Evolutionary conservation across 306 rosid genomes (phyloP).

Genomic region (Quercus agrifolia): DNA sequence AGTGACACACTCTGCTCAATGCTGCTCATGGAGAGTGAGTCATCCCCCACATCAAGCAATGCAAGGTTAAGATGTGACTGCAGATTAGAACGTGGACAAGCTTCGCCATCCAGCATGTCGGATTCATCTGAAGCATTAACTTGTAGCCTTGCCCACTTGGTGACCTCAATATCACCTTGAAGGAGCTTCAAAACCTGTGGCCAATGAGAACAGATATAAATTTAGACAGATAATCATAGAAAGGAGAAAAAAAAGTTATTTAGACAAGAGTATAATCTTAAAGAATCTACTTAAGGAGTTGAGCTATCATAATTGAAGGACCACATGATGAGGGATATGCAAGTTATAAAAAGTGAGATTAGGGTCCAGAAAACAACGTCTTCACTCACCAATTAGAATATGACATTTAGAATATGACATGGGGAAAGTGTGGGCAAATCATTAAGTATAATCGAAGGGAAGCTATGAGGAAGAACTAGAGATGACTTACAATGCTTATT

Average conservation of each 20-base stretch:
- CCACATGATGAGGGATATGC: constrained; percentile 22
- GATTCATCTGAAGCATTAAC: constrained; percentile 41
- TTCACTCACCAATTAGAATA: not conserved
- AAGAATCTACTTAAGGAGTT: not conserved
- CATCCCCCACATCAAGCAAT: constrained; percentile 88
- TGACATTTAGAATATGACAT: too few species aligned
- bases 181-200: constrained; percentile 79
- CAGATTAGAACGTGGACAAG: constrained; percentile 59
- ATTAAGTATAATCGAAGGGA: not conserved
- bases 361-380: constrained; percentile 4
- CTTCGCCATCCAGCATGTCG: constrained; percentile 52
- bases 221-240: not conserved
- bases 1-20: constrained; percentile 68
- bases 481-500: constrained; percentile 75
- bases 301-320: constrained; percentile 5
- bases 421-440: not conserved
- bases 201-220: constrained; percentile 13
- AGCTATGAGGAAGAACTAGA: constrained; percentile 22
- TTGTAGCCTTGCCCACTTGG: constrained; percentile 82
- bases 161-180: constrained; percentile 63
- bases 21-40: constrained; percentile 86
- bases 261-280: constrained; percentile 11
- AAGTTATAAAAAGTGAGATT: not conserved
- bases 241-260: not conserved
- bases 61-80: constrained; percentile 91